Conservation (phyloP, 139 green algal genomes). For the Tetraselmis chui region DNA sequence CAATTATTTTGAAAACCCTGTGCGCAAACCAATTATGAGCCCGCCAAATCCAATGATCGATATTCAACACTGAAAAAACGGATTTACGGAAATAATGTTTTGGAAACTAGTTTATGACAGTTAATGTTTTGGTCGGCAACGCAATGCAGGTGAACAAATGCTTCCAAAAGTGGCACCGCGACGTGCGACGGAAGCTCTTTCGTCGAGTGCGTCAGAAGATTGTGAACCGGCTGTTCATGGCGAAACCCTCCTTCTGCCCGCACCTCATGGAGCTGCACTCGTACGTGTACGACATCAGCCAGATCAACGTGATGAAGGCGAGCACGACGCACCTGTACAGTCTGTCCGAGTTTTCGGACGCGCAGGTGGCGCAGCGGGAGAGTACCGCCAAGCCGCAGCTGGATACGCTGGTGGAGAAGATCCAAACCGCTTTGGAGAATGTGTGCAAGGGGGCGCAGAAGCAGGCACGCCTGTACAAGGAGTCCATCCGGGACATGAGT, state of each 20-base stretch:
- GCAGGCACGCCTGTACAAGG: constrained; percentile 59
- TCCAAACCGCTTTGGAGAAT: constrained; percentile 62
- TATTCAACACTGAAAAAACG: too few species aligned
- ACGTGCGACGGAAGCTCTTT: constrained; percentile 54
- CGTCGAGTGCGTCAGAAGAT: constrained; percentile 40
- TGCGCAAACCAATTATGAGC: too few species aligned
- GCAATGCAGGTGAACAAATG: background rate
- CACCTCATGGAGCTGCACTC: constrained; percentile 46
- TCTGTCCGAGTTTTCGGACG: constrained; percentile 37
- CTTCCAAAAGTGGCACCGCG: background rate
- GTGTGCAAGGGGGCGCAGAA: constrained; percentile 58
- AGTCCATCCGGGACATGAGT: constrained; percentile 50
- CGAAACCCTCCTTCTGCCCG: constrained; percentile 58
- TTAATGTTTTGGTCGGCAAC: too few species aligned
- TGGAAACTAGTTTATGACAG: too few species aligned
- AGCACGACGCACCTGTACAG: constrained; percentile 45
- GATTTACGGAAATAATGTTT: too few species aligned
- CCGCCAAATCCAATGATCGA: too few species aligned
- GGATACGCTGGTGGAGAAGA: constrained; percentile 56
- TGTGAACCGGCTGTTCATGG: constrained; percentile 51
- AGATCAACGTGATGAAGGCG: constrained; percentile 18
- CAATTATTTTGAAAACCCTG: too few species aligned
- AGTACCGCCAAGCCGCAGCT: constrained; percentile 54
- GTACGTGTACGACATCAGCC: constrained; percentile 32
- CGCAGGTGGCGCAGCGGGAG: constrained; percentile 48